Evolutionary conservation across 371 early-diverging fungal species (phyloP).

Genomic region (Mucor mucedo): DNA sequence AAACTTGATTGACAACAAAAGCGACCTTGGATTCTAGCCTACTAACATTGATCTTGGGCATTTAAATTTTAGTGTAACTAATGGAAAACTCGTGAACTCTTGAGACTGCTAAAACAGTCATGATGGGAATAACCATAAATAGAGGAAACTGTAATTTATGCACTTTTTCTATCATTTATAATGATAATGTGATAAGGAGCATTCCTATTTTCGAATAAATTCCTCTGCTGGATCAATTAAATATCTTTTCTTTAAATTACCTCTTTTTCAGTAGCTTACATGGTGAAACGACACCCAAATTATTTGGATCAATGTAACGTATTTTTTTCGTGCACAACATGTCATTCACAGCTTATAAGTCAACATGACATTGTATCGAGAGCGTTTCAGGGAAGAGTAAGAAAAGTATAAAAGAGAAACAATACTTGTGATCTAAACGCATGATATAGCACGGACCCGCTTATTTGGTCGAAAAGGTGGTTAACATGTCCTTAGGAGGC

Average conservation of each 20-base stretch:
- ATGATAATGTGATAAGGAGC: too few species aligned
- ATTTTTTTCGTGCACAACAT: conserved; percentile 56
- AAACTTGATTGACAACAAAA: too few species aligned
- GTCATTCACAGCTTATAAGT: conserved; percentile 69
- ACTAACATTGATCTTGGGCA: too few species aligned
- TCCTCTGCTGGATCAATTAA: background rate
- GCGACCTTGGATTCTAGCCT: too few species aligned
- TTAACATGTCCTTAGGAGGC: conserved; percentile 65
- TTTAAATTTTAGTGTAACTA: too few species aligned
- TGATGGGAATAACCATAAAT: too few species aligned
- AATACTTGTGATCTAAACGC: conserved; percentile 9
- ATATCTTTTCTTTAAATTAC: background rate
- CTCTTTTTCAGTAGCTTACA: background rate
- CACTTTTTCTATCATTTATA: too few species aligned
- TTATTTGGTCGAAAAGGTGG: conserved; percentile 69
- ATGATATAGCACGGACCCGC: conserved; percentile 68
- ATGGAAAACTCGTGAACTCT: too few species aligned
- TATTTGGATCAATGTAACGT: conserved; percentile 49
- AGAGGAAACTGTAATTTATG: too few species aligned
- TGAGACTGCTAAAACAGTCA: too few species aligned
- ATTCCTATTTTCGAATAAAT: background rate
- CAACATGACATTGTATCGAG: conserved; percentile 68
- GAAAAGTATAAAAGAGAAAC: conserved; percentile 6
- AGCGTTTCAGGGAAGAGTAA: conserved; percentile 36
- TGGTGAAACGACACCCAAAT: conserved; percentile 38